A percentile compares a stretch with the other conserved stretches of the same genome.
Conservation (phyloP, 306 rosid genomes). For the Lathyrus tuberosus region DNA sequence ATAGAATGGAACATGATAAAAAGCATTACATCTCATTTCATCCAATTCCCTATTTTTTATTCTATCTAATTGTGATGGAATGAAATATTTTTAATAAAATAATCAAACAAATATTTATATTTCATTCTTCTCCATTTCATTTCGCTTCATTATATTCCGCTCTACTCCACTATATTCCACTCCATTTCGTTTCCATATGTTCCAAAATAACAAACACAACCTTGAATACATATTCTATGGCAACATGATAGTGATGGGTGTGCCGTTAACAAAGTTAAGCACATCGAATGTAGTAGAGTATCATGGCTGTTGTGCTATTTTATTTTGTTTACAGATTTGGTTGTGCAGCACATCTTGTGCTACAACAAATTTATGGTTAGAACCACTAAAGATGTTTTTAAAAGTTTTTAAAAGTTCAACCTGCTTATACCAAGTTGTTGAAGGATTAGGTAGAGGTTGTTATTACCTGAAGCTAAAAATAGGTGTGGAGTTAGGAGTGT, state of each 20-base stretch:
- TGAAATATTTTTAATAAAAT: too few species aligned
- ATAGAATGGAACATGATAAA: too few species aligned
- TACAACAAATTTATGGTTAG: background rate
- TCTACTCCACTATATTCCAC: too few species aligned
- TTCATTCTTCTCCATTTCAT: too few species aligned
- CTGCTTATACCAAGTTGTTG: background rate
- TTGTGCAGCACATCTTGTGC: background rate
- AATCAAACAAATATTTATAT: too few species aligned
- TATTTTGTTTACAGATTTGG: background rate
- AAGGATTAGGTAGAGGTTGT: slow-evolving; percentile 34
- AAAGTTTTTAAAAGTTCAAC: background rate
- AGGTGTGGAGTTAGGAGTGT: background rate
- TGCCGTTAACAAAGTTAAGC: background rate
- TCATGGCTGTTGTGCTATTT: background rate
- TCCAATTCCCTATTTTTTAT: too few species aligned
- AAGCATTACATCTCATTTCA: too few species aligned
- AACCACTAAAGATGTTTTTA: background rate
- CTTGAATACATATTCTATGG: too few species aligned
- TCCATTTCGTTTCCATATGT: too few species aligned
- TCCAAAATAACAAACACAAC: too few species aligned
- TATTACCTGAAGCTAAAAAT: slow-evolving; percentile 22
- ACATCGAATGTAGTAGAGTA: background rate
- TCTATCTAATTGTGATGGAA: too few species aligned
- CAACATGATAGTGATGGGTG: background rate
- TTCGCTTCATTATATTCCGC: too few species aligned